phyloP scores from a whole-genome alignment of 2,329 filamentous ascomycete genomes.

The Emergomyces africanus region DNA sequence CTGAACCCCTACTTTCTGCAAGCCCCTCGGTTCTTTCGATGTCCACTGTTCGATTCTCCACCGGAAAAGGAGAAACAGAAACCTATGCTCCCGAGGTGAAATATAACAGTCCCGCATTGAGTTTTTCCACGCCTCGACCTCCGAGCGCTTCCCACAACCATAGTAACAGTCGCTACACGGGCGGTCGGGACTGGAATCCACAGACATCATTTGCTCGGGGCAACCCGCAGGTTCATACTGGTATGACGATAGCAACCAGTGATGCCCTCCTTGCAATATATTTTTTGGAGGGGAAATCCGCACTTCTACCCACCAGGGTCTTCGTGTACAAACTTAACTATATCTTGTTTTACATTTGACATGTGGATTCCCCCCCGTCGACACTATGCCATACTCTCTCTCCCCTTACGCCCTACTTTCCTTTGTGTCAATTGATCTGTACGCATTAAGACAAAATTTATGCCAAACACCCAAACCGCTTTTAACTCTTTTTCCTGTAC shows the following conservation, averaged over 20 bases:
- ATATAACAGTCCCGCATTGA: constrained; percentile 35
- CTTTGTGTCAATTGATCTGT: background rate
- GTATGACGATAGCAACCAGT: background rate
- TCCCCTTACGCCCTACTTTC: background rate
- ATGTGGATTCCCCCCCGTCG: background rate
- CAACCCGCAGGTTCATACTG: background rate
- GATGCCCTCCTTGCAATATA: background rate
- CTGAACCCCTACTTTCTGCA: constrained; percentile 21
- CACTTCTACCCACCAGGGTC: background rate
- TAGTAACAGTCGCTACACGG: background rate
- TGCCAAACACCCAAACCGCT: background rate
- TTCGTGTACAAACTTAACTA: background rate
- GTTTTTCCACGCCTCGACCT: constrained; percentile 36
- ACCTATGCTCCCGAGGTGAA: constrained; percentile 33
- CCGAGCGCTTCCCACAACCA: constrained; percentile 19
- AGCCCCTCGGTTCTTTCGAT: constrained; percentile 14
- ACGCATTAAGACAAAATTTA: background rate
- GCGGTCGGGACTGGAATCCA: constrained; percentile 25
- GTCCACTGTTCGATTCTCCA: constrained; percentile 11
- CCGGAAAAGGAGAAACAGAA: constrained; percentile 15
- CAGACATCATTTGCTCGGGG: constrained; percentile 23
- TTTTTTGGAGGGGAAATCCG: no score
- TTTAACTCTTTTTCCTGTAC: background rate
- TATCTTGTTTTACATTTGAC: background rate
- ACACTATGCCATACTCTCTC: no score